Base-by-base conservation (phyloP, 768 basidiomycete genomes). In the Leccinum disarticulatum region DNA sequence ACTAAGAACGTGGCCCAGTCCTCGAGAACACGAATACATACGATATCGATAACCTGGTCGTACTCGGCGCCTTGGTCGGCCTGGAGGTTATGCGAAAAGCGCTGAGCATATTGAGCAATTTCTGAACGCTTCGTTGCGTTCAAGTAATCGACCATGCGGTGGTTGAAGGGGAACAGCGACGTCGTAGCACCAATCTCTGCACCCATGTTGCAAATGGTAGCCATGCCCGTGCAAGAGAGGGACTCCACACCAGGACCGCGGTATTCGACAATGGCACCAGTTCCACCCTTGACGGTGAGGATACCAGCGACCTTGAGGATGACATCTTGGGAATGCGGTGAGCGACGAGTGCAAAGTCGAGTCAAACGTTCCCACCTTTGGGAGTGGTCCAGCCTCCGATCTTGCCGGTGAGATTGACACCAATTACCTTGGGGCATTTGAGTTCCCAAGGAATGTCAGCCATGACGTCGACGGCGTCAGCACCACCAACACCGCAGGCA, bases 181-280 rank as follows among this genome's bases (percentile, higher is more conserved):
- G 97, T 98, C 10, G 97, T 99, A 38, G 97, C 97, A 74, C 96
- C 96, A 70, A 98, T 98, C 78, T 99, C 96, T 67, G 96, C 96
- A 82, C 96, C 96, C 96, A 98, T 99, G 86, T 98, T 99, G 77
- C 96, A 98, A 70, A 99, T 96, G 22, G 96, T 98, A 55, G 93
- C 96, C 95, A 98, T 97, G 77, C 96, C 96, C 52, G 96, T 99
- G 84, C 91, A 93, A 52, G 95, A 97, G 61, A 99, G 85, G 35
- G 93, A 93, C 72, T 96, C 90, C 62, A 98, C 90, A 82, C 96
- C 96, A 70, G 94, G 77, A 64, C 96, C 96, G 66, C 81, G 87
- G 81, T 99, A 99, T 74, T 99, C 96, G 66, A 99, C 93, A 69
- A 99, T 98, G 57, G 96, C 95, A 66, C 96, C 96, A 68, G 96